These are phyloP conservation scores for Populus hybrid DNA, from an alignment of 441 rosid genomes.

Conservation along the genomic window DNA sequence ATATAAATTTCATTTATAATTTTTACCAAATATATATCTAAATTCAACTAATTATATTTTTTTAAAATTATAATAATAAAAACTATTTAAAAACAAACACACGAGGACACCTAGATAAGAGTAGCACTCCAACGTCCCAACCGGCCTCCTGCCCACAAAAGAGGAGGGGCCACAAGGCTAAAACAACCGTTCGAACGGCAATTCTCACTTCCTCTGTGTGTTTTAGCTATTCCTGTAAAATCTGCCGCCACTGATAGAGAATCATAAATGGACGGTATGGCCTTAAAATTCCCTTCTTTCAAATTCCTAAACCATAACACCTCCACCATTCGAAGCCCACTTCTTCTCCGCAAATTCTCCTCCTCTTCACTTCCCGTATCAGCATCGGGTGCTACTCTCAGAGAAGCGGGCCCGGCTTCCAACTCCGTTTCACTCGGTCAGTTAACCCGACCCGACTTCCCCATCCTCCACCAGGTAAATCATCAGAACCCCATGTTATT, in stretches of 20 bases:
- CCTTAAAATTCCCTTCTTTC: slow-evolving; percentile 52
- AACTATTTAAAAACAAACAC: too few relatives aligned
- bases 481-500: background rate
- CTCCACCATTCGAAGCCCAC: slow-evolving; percentile 17
- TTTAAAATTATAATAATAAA: too few relatives aligned
- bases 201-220: background rate
- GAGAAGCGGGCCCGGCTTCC: slow-evolving; percentile 26
- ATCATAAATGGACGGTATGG: slow-evolving; percentile 48
- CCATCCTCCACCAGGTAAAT: slow-evolving; percentile 79
- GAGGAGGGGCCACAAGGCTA: background rate
- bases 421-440: slow-evolving; percentile 63
- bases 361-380: slow-evolving; percentile 26
- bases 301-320: slow-evolving; percentile 34
- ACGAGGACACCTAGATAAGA: background rate
- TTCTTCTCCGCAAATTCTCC: slow-evolving; percentile 24
- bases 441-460: slow-evolving; percentile 70
- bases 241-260: background rate
- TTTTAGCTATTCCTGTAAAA: background rate
- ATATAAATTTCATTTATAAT: too few relatives aligned
- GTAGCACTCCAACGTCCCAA: background rate
- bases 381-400: slow-evolving; percentile 30
- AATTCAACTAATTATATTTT: too few relatives aligned
- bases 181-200: background rate
- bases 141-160: background rate
- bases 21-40: rapidly evolving